Percentiles rank a stretch among this genome's conserved stretches.
phyloP scores from a whole-genome alignment of 352 stramenopile species.

The Globisporangium apiculatum region DNA sequence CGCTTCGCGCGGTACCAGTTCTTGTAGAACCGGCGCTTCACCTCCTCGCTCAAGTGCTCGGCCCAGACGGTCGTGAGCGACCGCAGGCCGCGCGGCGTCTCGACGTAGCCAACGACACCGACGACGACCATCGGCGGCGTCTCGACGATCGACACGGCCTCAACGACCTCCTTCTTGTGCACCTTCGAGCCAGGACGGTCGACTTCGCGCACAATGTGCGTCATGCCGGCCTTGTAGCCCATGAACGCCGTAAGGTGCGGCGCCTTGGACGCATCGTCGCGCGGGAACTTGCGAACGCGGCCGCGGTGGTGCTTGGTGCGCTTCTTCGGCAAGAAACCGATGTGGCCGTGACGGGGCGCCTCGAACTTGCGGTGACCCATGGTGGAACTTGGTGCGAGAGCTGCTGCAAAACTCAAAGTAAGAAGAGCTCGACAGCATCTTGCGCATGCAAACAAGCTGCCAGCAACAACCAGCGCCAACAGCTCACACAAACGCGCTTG shows the following conservation, averaged over 20 bases:
- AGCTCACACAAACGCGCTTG: too few relatives aligned
- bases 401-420: slow-evolving; percentile 86
- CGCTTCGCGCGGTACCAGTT: slow-evolving; percentile 99
- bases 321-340: slow-evolving; percentile 99
- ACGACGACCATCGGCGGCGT: slow-evolving; percentile 99
- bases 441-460: background rate
- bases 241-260: slow-evolving; percentile 99
- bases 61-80: slow-evolving; percentile 99
- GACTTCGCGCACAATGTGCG: slow-evolving; percentile 98
- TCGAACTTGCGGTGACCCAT: slow-evolving; percentile 99
- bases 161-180: slow-evolving; percentile 99
- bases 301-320: slow-evolving; percentile 99
- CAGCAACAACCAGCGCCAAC: background rate
- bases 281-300: slow-evolving; percentile 98
- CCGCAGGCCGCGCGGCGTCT: slow-evolving; percentile 97
- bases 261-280: slow-evolving; percentile 94
- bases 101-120: slow-evolving; percentile 99
- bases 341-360: slow-evolving; percentile 93
- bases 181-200: slow-evolving; percentile 98
- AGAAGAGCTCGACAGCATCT: background rate
- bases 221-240: slow-evolving; percentile 99
- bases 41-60: slow-evolving; percentile 98
- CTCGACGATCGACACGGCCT: slow-evolving; percentile 99
- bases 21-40: slow-evolving; percentile 99
- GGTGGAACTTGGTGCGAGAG: slow-evolving; percentile 38